phyloP scores from a whole-genome alignment of 1,139 yeast species.

The Hansenula sp. region DNA sequence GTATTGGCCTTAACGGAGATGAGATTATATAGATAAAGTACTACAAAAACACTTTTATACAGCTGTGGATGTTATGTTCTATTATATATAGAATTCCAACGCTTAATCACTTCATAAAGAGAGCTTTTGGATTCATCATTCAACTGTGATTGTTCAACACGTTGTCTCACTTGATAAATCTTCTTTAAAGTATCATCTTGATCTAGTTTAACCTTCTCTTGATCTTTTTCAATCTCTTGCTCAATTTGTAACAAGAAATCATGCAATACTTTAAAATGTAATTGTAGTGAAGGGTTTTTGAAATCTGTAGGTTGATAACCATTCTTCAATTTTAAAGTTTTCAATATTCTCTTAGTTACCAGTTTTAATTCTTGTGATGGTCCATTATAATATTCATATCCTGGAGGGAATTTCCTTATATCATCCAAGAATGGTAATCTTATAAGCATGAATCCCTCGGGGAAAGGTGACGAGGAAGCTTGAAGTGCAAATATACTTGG shows the following conservation, averaged over 20 bases:
- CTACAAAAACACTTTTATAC: too few relatives aligned
- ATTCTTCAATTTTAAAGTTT: slow-evolving; percentile 34
- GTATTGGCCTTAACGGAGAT: too few relatives aligned
- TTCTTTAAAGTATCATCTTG: slow-evolving; percentile 30
- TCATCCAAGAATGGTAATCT: slow-evolving; percentile 65
- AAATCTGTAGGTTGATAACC: slow-evolving; percentile 57
- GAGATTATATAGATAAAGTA: too few relatives aligned
- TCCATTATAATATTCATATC: slow-evolving; percentile 18
- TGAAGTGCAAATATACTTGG: slow-evolving; percentile 60
- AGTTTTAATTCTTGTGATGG: slow-evolving; percentile 25
- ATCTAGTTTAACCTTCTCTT: slow-evolving; percentile 12
- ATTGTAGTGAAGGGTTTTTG: slow-evolving; percentile 64
- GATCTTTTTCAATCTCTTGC: slow-evolving; percentile 29
- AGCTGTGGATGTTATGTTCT: not conserved
- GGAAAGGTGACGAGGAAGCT: slow-evolving; percentile 44
- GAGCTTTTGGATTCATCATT: slow-evolving; percentile 2
- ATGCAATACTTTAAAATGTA: slow-evolving; percentile 60
- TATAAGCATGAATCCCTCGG: slow-evolving; percentile 60
- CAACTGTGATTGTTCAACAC: slow-evolving; percentile 11
- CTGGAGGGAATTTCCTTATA: slow-evolving; percentile 45
- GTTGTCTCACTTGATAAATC: slow-evolving; percentile 20
- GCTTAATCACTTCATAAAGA: slow-evolving; percentile 9
- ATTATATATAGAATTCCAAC: slow-evolving; percentile 16
- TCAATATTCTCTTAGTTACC: slow-evolving; percentile 35
- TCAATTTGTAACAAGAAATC: slow-evolving; percentile 66